Conservation (phyloP, 2,329 filamentous ascomycete species). For the Cercospora sp. region DNA sequence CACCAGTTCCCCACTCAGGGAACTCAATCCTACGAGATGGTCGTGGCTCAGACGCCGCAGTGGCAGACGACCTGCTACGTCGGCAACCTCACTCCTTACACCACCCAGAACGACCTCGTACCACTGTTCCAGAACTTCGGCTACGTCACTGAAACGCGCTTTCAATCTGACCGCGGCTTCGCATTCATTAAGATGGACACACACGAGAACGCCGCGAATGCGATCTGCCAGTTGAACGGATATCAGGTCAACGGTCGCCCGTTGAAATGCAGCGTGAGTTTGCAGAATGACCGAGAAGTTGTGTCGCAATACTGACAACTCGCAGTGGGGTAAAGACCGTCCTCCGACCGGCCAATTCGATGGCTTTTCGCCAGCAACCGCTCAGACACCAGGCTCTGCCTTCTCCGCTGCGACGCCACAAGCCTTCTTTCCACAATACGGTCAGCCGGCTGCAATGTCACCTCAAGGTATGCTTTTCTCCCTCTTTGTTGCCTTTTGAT, state of each 20-base stretch:
- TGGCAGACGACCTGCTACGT: slow-evolving; percentile 99
- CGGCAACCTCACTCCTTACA: slow-evolving; percentile 96
- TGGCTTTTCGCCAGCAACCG: slow-evolving; percentile 74
- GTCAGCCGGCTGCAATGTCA: slow-evolving; percentile 66
- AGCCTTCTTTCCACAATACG: slow-evolving; percentile 90
- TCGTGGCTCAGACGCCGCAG: slow-evolving; percentile 87
- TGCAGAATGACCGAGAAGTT: background rate
- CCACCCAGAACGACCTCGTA: slow-evolving; percentile 93
- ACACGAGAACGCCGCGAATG: slow-evolving; percentile 97
- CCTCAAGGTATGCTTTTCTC: slow-evolving; percentile 40
- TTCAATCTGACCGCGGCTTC: slow-evolving; percentile 97
- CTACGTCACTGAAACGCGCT: slow-evolving; percentile 93
- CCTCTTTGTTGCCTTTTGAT: background rate
- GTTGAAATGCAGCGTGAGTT: slow-evolving; percentile 97
- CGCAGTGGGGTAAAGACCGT: slow-evolving; percentile 98
- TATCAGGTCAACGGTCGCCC: slow-evolving; percentile 98
- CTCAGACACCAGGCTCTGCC: slow-evolving; percentile 62
- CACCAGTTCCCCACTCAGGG: slow-evolving; percentile 92
- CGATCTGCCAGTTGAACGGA: slow-evolving; percentile 95
- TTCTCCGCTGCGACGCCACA: slow-evolving; percentile 71
- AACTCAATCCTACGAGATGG: slow-evolving; percentile 96
- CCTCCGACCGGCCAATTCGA: slow-evolving; percentile 81
- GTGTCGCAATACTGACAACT: slow-evolving; percentile 34
- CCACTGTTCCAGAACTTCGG: slow-evolving; percentile 98
- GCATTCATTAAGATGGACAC: slow-evolving; percentile 99